Base-by-base conservation (phyloP, 805 yeast species). In the Cyberlindnera euphorbiiphila region DNA sequence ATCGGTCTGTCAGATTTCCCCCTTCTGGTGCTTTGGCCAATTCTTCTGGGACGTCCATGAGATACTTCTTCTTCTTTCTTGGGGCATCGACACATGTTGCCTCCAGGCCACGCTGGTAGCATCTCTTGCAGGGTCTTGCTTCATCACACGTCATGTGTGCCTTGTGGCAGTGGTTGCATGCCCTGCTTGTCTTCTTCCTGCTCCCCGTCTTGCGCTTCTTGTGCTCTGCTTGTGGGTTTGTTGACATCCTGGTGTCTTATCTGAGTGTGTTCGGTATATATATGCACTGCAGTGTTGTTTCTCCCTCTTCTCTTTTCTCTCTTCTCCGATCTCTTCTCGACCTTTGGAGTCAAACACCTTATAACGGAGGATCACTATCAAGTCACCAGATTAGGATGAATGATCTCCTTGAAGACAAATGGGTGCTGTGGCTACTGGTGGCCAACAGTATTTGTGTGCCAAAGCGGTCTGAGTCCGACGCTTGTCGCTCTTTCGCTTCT, bases 141-240 rank as follows among this genome's bases (percentile, higher is more conserved):
- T 79, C 75, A 50, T 89, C 96, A 60, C 98, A 91, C 0, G 97
- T 85, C 69, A 89, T 76, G 59, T 91, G 98, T 2, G 95, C 85
- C 51, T 78, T 76, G 43, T 89, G 88, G 56, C 98, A 91, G 61
- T 89, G 93, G 27, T 76, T 75, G 51, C 98, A 91, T 5, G 98
- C 98, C 39, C 95, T 69, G 7, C 80, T 69, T 0, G 93, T 89
- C 56, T 89, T 89, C 52, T 73, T 72, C 28, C 79, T 69, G 20
- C 65, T 60, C 14, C 68, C 64, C 29, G 10, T 25, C 25, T 19
- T 21, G 14, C 25, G 21, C 32, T 29, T 34, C 31, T 29, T 32
- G 29, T 16, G 26, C 4, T 5, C 36, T 25, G 23, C 12, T 11
- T 6, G 8, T n/a, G 34, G 22, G 16, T 11, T 17, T 23, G 29